Percentiles rank a stretch among this genome's conserved stretches.
These are phyloP conservation scores for Plantago coronopus DNA, from an alignment of 305 asterid species.

Conservation along the genomic window DNA sequence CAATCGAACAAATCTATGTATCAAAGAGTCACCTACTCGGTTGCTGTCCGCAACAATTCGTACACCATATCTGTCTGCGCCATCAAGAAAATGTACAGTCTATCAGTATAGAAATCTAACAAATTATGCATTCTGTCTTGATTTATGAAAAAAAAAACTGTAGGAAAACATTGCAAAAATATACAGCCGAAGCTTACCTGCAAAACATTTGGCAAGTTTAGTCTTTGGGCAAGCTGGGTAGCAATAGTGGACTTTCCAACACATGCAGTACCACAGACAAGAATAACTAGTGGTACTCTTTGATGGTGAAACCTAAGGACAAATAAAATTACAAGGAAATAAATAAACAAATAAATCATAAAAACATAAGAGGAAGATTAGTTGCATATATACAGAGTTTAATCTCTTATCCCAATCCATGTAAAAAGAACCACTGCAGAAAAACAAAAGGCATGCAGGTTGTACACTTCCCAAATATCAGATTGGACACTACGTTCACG, in stretches of 20 bases:
- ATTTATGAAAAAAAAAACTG: slow-evolving; percentile 10
- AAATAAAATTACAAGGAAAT: slow-evolving; percentile 19
- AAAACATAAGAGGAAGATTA: no score
- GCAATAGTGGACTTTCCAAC: slow-evolving; percentile 98
- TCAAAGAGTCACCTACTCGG: slow-evolving; percentile 66
- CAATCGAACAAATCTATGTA: no score
- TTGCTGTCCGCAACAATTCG: slow-evolving; percentile 90
- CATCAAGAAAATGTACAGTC: slow-evolving; percentile 24
- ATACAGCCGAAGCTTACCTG: slow-evolving; percentile 46
- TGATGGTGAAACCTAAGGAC: slow-evolving; percentile 81
- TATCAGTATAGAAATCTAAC: slow-evolving; percentile 26
- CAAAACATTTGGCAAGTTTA: slow-evolving; percentile 92
- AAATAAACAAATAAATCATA: no score
- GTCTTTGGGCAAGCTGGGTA: slow-evolving; percentile 95
- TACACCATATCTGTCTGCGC: slow-evolving; percentile 96
- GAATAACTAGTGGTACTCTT: slow-evolving; percentile 96
- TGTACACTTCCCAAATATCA: slow-evolving; percentile 16
- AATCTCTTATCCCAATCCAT: slow-evolving; percentile 11
- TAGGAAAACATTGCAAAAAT: slow-evolving; percentile 11
- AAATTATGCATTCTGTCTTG: not conserved
- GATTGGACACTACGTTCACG: slow-evolving; percentile 15
- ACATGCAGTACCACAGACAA: slow-evolving; percentile 98
- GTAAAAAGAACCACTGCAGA: not conserved
- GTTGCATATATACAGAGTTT: slow-evolving; percentile 15
- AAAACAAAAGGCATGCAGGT: slow-evolving; percentile 2